Conservation (phyloP, 768 basidiomycete species). For the Lactarius deliciosus region DNA sequence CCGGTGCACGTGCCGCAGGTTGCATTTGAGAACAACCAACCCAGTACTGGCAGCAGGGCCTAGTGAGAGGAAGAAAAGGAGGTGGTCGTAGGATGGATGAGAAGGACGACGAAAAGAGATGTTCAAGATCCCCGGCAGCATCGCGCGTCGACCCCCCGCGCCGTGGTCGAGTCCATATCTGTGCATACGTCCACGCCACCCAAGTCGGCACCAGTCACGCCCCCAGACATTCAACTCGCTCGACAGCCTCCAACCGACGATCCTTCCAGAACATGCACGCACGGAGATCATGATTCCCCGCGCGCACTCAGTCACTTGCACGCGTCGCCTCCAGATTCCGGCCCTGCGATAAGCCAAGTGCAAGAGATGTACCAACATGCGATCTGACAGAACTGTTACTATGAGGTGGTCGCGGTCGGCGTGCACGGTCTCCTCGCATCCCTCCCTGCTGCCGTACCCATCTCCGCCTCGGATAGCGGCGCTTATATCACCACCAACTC, state of each 20-base stretch:
- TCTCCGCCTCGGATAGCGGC: background rate
- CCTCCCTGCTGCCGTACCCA: background rate
- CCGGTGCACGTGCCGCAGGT: slow-evolving; percentile 7
- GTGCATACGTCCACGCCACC: background rate
- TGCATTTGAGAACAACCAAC: slow-evolving; percentile 17
- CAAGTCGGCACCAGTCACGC: background rate
- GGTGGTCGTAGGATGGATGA: background rate
- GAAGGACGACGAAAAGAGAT: background rate
- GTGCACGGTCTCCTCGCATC: slow-evolving; percentile 24
- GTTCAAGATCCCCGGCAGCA: background rate
- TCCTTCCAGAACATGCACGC: slow-evolving; percentile 6
- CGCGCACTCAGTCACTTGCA: slow-evolving; percentile 19
- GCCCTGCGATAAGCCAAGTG: background rate
- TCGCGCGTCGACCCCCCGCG: background rate
- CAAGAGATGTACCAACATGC: background rate
- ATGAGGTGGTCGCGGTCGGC: slow-evolving; percentile 21
- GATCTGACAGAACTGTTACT: slow-evolving; percentile 10
- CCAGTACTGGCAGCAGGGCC: background rate
- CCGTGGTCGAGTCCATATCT: background rate
- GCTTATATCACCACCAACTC: no score
- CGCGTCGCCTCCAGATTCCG: background rate
- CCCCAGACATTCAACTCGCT: slow-evolving; percentile 1
- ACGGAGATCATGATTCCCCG: slow-evolving; percentile 5
- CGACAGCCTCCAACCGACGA: slow-evolving; percentile 8
- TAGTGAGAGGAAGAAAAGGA: background rate